Conservation (phyloP, 257 asterid species). For the Solanum chiquidenum region DNA sequence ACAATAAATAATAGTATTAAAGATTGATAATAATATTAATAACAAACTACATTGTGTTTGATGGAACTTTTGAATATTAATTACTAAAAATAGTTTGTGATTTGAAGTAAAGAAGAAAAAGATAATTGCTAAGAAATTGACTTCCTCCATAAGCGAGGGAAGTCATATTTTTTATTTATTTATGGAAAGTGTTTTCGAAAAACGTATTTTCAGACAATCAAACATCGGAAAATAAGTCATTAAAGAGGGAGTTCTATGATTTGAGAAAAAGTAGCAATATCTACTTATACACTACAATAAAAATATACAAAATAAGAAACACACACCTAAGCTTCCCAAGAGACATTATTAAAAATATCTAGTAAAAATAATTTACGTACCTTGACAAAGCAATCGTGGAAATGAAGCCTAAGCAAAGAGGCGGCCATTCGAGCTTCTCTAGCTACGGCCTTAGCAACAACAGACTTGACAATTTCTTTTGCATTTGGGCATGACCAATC, state of each 20-base stretch:
- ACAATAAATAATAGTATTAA: too few relatives aligned
- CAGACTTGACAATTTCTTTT: slow-evolving; percentile 38
- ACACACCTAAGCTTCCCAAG: rapidly evolving
- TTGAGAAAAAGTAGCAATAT: neutral
- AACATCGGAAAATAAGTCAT: neutral
- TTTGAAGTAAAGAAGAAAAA: too few relatives aligned
- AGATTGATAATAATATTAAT: too few relatives aligned
- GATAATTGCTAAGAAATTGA: neutral
- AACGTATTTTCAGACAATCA: neutral
- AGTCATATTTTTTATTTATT: neutral
- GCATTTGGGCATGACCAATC: slow-evolving; percentile 69
- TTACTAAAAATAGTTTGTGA: too few relatives aligned
- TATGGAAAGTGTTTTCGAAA: neutral
- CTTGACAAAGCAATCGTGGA: slow-evolving; percentile 92
- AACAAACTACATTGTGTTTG: too few relatives aligned
- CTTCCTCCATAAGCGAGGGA: neutral
- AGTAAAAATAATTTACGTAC: slow-evolving; percentile 10
- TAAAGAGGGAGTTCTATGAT: too few relatives aligned
- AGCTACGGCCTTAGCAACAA: slow-evolving; percentile 67
- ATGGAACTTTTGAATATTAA: too few relatives aligned
- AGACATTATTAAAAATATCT: neutral
- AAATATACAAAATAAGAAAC: neutral
- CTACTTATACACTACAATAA: neutral
- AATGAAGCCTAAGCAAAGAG: slow-evolving; percentile 74
- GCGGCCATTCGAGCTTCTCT: slow-evolving; percentile 90